Evolutionary conservation across 305 asterid genomes (phyloP).

Genomic region (Ilex paraguariensis): DNA sequence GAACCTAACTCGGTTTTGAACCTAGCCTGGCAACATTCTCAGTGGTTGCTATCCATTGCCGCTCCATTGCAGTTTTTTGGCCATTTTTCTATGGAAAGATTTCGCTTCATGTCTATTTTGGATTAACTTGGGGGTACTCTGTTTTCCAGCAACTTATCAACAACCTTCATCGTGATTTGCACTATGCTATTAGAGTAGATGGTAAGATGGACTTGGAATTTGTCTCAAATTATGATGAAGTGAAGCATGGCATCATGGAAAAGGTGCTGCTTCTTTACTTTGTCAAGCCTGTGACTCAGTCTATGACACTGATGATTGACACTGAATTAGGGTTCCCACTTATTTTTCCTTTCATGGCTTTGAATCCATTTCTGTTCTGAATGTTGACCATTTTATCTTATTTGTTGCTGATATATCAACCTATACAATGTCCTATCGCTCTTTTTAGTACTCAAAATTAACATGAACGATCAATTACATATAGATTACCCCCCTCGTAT

Average conservation of each 20-base stretch:
- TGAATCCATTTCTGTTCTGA: too few species aligned
- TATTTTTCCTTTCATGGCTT: too few species aligned
- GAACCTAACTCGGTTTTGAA: not conserved
- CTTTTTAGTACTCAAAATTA: too few species aligned
- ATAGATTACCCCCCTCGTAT: too few species aligned
- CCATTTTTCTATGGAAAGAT: not conserved
- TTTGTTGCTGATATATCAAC: too few species aligned
- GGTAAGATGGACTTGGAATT: slow-evolving; percentile 84
- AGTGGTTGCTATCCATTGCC: not conserved
- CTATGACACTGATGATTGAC: not conserved
- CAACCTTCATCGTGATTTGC: slow-evolving; percentile 97
- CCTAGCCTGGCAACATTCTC: not conserved
- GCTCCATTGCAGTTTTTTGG: too few species aligned
- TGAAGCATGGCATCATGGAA: slow-evolving; percentile 74
- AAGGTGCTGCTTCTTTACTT: slow-evolving; percentile 52
- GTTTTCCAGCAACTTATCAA: slow-evolving; percentile 62
- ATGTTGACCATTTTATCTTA: too few species aligned
- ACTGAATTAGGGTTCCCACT: too few species aligned
- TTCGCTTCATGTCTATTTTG: not conserved
- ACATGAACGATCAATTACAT: too few species aligned
- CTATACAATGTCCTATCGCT: too few species aligned
- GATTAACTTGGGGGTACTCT: not conserved
- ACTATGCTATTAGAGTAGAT: slow-evolving; percentile 90
- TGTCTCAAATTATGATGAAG: slow-evolving; percentile 80
- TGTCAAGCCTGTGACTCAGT: not conserved